Conservation (phyloP, 768 basidiomycete genomes). For the Tulasnella sp. region DNA sequence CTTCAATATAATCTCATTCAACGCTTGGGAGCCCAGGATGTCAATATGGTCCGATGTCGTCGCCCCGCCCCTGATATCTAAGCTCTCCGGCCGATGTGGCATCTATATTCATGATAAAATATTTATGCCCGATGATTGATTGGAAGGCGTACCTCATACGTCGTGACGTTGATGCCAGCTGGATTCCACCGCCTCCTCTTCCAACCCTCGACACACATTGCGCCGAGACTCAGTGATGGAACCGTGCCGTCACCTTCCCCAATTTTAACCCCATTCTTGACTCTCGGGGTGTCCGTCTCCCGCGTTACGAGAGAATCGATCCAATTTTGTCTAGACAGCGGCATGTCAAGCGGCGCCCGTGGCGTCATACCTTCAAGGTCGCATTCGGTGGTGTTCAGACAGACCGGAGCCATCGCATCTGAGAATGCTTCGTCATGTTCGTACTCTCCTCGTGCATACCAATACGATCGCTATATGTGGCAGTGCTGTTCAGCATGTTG, state of each 20-base stretch:
- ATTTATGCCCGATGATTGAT: neutral
- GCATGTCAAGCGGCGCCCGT: conserved; percentile 40
- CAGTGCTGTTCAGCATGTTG: neutral
- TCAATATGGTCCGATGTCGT: conserved; percentile 88
- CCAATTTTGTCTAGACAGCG: conserved; percentile 50
- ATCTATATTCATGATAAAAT: conserved; percentile 35
- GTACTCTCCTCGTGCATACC: conserved; percentile 62
- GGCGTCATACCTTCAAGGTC: conserved; percentile 26
- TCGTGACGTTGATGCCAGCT: conserved; percentile 69
- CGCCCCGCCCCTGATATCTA: conserved; percentile 77
- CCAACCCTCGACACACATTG: conserved; percentile 98
- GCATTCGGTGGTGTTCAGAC: conserved; percentile 38
- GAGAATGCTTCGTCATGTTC: conserved; percentile 47
- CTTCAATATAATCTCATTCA: conserved; percentile 86
- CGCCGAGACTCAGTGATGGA: conserved; percentile 67
- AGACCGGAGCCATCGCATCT: conserved; percentile 35
- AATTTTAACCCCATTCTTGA: conserved; percentile 77
- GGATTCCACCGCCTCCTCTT: conserved; percentile 84
- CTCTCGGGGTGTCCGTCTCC: conserved; percentile 44
- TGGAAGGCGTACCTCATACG: conserved; percentile 55
- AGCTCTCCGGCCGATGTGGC: conserved; percentile 60
- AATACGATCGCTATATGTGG: neutral
- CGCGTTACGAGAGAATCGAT: conserved; percentile 78
- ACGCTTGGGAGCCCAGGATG: conserved; percentile 57
- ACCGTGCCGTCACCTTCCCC: conserved; percentile 97